Evolutionary conservation across 495 filamentous ascomycete species (phyloP), one percentile per base, ranked within the genome.

Genomic region (Penicillium mononematosum): DNA sequence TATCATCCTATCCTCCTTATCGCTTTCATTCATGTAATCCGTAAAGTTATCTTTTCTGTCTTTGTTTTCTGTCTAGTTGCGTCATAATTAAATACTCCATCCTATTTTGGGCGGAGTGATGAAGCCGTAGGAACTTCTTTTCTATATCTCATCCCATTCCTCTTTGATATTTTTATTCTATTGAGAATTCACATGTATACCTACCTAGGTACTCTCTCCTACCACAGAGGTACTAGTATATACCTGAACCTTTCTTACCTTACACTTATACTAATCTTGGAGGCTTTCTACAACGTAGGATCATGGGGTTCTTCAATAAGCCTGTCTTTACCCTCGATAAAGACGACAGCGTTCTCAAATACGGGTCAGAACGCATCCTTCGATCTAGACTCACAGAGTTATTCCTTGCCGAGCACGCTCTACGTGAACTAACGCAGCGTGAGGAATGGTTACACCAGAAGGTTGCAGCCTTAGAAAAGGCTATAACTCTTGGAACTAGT

Each of bases 401-500:
- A 32, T 19, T 44, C 50, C 25, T 34, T 27, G 46, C 55, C 11
- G 55, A 57, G 19, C 24, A 50, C 24, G 55, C 36, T 31, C 24
- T 57, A 34, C 55, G 55, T 22, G 38, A 57, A 19, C 11, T 50
- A 17, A 25, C 16, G 3, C 55, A 57, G 46, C 46, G 45, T 8
- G 55, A 57, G 19, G 46, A 45, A 27, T n/a, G 11, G 24, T 12
- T 50, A 24, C 8, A 50, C 3, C 7, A 32, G 2, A 27, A 19
- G 3, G n/a, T 27, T n/a, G 10, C 7, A 25, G 55, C 45, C 34
- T 50, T 50, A 17, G 36, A 57, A 57, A 57, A 57, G 46, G 36
- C 55, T 6, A 6, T 25, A 25, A 25, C 24, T 25, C 24, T 25
- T 25, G 24, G 24, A 25, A 25, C 24, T 25, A 25, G 5, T 25